Base-by-base conservation (phyloP, 2,329 filamentous ascomycete species). In the Claviceps sp. region DNA sequence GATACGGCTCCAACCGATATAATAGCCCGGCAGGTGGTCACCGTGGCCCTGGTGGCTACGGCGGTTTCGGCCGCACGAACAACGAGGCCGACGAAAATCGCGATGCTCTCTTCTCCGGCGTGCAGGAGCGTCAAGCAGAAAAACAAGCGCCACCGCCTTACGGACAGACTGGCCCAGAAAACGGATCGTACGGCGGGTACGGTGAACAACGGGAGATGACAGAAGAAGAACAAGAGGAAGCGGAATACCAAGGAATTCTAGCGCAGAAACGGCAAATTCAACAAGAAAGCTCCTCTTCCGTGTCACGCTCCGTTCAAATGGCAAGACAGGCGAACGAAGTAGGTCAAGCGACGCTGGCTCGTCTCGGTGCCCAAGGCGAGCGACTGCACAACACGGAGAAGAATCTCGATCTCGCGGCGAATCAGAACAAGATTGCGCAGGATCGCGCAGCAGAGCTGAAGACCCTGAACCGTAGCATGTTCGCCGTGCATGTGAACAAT, bases 381-480 rank as follows among this genome's bases (percentile, higher is more conserved):
- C 78, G 84, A 16, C 77, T 95, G 52, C 81, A 90, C 64, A 88
- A 90, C 62, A 87, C 85, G 0, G 87, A 95, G 66, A 81, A 80
- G 67, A 88, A 91, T 61, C 75, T 96, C 53, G 88, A 95, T 60
- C 74, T 87, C 57, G 85, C 88, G 4, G 71, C 79, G n/a, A 84
- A 84, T 56, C 83, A 89, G 63, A 87, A 86, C 60, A 79, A 81
- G 53, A 72, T 86, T 54, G 86, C 87, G 0, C 83, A 89, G 59
- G 87, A 90, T 58, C 86, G 87, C 60, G 85, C 88, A 1, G 79
- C 82, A 47, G 88, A 95, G 63, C 72, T 96, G 40, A 91, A 91
- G 71, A 87, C 80, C 1, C 73, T 94, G 48, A 95, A 96, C 68
- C 76, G 85, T 56, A 89, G 84, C 71, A 95, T 96, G 88, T 95